Conservation (phyloP, 2,329 filamentous ascomycete species). For the Aulographum hederae region DNA sequence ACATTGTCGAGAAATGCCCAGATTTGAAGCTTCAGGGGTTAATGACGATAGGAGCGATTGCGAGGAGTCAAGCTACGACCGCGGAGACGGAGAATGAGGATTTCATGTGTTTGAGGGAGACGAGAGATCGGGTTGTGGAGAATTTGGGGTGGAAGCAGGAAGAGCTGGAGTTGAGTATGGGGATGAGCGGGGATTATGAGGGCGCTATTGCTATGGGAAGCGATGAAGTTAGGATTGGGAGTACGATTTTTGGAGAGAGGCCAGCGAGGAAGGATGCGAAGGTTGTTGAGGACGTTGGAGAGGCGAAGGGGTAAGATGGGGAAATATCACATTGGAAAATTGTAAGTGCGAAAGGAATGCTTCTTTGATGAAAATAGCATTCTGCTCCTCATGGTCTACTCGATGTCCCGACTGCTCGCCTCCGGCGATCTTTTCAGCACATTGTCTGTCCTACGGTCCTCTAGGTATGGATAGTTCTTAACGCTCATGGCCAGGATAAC, state of each 20-base stretch:
- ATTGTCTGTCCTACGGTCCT: no score
- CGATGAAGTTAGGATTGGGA: conserved; percentile 78
- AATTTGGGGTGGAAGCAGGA: conserved; percentile 37
- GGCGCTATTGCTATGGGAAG: conserved; percentile 70
- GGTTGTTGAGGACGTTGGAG: conserved; percentile 24
- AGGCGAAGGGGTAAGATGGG: conserved; percentile 1
- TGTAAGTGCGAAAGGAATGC: no score
- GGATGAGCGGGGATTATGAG: conserved; percentile 95
- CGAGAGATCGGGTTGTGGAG: conserved; percentile 49
- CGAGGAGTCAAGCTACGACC: conserved; percentile 54
- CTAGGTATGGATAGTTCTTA: no score
- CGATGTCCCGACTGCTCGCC: no score
- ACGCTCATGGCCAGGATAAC: no score
- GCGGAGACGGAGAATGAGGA: conserved; percentile 78
- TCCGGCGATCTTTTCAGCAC: no score
- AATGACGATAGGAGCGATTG: conserved; percentile 97
- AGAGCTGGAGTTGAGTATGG: conserved; percentile 85
- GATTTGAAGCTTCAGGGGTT: conserved; percentile 60
- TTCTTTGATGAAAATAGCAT: no score
- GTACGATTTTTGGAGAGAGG: conserved; percentile 78
- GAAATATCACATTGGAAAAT: no score
- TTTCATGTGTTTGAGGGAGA: conserved; percentile 50
- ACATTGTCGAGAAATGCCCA: conserved; percentile 53
- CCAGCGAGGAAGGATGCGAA: conserved; percentile 65
- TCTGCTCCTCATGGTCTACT: no score